phyloP scores from a whole-genome alignment of 1,284 basidiomycete genomes.

The Melanopsichium pennsylvanicum region DNA sequence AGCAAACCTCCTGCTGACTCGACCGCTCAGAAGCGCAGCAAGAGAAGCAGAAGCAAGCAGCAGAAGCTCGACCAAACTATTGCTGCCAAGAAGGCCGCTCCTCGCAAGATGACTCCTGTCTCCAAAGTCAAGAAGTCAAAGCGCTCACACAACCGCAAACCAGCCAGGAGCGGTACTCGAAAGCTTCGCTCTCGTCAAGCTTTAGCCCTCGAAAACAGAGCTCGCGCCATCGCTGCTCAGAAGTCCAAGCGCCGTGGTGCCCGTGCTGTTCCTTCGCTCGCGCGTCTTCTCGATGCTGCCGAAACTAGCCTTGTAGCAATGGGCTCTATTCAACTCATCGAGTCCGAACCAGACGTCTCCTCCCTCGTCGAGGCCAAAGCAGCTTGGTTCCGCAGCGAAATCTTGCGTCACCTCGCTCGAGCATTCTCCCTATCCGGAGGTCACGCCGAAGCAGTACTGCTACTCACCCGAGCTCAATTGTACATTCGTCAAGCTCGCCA shows the following conservation, averaged over 20 bases:
- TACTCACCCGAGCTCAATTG: constrained; percentile 56
- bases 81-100: constrained; percentile 21
- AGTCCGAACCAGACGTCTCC: constrained; percentile 62
- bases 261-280: constrained; percentile 60
- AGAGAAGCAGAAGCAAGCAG: constrained; percentile 34
- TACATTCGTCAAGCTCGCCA: constrained; percentile 61
- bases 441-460: constrained; percentile 53
- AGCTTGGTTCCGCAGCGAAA: constrained; percentile 59
- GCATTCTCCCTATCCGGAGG: constrained; percentile 53
- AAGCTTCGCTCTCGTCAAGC: constrained; percentile 33
- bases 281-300: constrained; percentile 57
- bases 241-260: constrained; percentile 51
- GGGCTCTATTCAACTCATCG: constrained; percentile 56
- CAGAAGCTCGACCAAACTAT: constrained; percentile 21
- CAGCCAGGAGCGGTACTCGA: constrained; percentile 53
- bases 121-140: constrained; percentile 37
- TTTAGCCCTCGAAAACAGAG: constrained; percentile 31
- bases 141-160: constrained; percentile 24
- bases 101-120: constrained; percentile 37
- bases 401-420: constrained; percentile 54
- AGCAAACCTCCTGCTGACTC: constrained; percentile 6
- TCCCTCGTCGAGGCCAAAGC: constrained; percentile 63
- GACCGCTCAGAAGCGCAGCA: constrained; percentile 15
- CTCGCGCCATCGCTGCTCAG: constrained; percentile 33
- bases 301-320: constrained; percentile 57